Base-by-base conservation (phyloP, 2,329 filamentous ascomycete genomes). In the Pseudomassariella vexata region DNA sequence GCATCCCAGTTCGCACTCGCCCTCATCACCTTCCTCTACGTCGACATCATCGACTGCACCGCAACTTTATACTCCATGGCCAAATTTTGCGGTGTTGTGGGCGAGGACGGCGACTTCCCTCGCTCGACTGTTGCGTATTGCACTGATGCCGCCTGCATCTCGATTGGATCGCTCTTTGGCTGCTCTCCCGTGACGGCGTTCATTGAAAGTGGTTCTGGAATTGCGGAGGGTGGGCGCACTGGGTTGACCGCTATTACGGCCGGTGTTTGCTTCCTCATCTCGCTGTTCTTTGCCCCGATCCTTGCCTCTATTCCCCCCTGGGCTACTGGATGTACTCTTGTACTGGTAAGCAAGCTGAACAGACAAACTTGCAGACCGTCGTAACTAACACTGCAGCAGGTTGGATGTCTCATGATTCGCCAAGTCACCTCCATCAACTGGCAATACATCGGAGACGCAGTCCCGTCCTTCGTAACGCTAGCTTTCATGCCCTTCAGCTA, bases 41-140 rank as follows among this genome's bases (percentile, higher is more conserved):
- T 88, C 30, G 83, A 87, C 47, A 84, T 87, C 44, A 79, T 88
- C 38, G 83, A 88, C 51, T 80, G 79, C 47, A 87, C 83, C 0
- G 83, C 82, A 24, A 87, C 82, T 1, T 62, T 87, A 22, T 87
- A 86, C 59, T 83, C 81, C n/a, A 87, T 88, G 82, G 83, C 82
- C 2, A 78, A 80, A 15, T 86, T 86, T 59, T 79, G 75, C 39
- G 76, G 77, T 18, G 71, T 73, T 26, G 75, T 83, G 44, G 69
- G 80, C 44, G 67, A 73, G 27, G 76, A 82, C 3, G 77, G 80
- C n/a, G 86, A 94, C 53, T 95, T 95, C 41, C 85, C 89, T 32
- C 80, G 86, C 24, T 89, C 84, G 3, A 86, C 87, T 1, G 62
- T 90, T 19, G 88, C 88, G 2, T 88, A 86, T 55, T 82, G 73